Evolutionary conservation across 768 basidiomycete genomes (phyloP).

Genomic region (Trametes cubensis): DNA sequence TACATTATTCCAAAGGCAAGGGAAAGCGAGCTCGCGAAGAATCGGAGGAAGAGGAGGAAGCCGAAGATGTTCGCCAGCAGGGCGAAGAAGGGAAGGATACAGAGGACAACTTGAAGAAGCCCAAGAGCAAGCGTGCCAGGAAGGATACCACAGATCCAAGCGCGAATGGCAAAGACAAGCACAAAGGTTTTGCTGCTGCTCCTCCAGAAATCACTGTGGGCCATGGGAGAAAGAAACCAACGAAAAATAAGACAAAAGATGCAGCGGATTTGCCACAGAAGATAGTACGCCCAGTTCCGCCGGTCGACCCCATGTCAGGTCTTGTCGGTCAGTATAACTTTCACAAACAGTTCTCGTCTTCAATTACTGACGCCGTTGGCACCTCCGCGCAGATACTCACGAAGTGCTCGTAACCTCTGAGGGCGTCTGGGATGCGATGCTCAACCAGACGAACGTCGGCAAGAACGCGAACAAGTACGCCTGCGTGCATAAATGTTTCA

Average conservation of each 20-base stretch:
- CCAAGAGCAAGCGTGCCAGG: conserved; percentile 18
- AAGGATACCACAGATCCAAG: conserved; percentile 23
- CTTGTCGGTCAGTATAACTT: conserved; percentile 45
- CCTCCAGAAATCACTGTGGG: conserved; percentile 7
- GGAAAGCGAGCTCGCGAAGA: conserved; percentile 25
- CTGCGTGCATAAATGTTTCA: background rate
- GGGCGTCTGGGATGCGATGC: conserved; percentile 60
- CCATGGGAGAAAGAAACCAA: background rate
- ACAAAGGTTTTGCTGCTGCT: conserved; percentile 26
- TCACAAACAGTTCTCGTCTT: background rate
- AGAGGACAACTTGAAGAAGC: conserved; percentile 8
- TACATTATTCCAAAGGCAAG: conserved; percentile 26
- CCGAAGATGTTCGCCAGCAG: background rate
- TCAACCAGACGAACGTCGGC: conserved; percentile 61
- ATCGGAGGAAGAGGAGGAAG: conserved; percentile 29
- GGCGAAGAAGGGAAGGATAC: conserved; percentile 1
- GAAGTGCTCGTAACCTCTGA: conserved; percentile 49
- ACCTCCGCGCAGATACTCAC: conserved; percentile 45
- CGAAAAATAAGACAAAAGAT: conserved; percentile 14
- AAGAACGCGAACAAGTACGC: conserved; percentile 53
- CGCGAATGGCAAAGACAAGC: conserved; percentile 17
- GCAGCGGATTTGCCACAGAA: conserved; percentile 40
- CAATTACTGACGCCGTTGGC: background rate
- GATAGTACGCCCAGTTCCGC: conserved; percentile 41
- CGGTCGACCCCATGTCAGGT: conserved; percentile 44